Base-by-base conservation (phyloP, 1,139 yeast species). In the Diutina pseudorugosa region DNA sequence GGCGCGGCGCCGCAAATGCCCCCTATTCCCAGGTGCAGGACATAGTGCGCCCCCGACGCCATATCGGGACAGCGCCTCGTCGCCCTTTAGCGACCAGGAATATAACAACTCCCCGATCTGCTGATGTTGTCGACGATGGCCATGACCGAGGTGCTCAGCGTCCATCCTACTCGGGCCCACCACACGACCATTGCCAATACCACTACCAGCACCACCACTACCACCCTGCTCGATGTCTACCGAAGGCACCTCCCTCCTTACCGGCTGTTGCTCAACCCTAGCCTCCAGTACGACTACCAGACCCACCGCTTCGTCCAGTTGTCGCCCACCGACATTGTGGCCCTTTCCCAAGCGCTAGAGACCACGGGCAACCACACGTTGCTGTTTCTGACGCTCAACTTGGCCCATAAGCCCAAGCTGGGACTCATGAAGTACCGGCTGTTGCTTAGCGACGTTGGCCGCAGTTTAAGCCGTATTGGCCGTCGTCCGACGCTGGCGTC, bases 391-490 rank as follows among this genome's bases (percentile, higher is more conserved):
- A 43, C 6, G 11, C 36, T 30, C 14, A 40, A 52, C 20, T 51
- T 52, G 53, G 44, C 53, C 41, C 49, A 53, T n/a, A 53, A 51
- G 12, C 54, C 52, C 41, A 47, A 52, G 36, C n/a, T 53, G 45
- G 49, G 56, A 50, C 71, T 70, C 56, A 73, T 73, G 77, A 73
- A 73, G 58, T 74, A 74, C 55, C 72, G 68, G 58, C 69, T 73
- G 11, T 58, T 74, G 51, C 61, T 74, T 16, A 65, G 71, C 51
- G 79, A 74, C 58, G 77, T 73, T 14, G 40, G 49, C 4, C 36
- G 49, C n/a, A 27, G 40, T 18, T 16, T 45, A 3, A 27, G 40
- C 16, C 49, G 49, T 6, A 25, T 45, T 16, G 40, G 40, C 23
- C 25, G 25, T 11, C 36, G 49, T 1, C 25, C 49, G 2, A 41